Conservation (phyloP, 208 protist genomes). For the Leishmania tarentolae region DNA sequence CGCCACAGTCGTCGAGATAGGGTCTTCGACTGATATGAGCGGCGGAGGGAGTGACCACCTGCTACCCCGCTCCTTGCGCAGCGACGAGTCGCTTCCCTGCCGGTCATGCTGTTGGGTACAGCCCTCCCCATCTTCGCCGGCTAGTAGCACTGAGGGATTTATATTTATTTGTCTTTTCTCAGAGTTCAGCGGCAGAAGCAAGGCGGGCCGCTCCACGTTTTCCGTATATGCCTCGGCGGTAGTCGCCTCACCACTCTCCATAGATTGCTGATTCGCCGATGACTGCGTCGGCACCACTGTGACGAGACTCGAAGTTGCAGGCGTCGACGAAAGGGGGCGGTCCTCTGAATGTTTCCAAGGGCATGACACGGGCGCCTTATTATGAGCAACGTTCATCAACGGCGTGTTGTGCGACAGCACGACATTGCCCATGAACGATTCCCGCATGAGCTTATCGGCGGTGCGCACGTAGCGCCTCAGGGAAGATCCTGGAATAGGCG, state of each 20-base stretch:
- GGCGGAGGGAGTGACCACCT: background rate
- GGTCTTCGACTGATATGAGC: background rate
- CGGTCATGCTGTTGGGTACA: background rate
- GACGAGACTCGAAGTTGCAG: conserved; percentile 13
- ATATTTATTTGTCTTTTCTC: background rate
- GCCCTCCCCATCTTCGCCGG: background rate
- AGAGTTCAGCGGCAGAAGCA: background rate
- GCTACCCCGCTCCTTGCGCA: background rate
- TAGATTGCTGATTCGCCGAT: background rate
- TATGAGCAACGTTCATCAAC: background rate
- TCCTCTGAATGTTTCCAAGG: background rate
- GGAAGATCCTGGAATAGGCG: conserved; percentile 26
- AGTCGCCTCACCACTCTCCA: background rate
- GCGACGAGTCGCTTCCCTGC: background rate
- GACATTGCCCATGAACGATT: conserved; percentile 30
- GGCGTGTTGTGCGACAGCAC: conserved; percentile 28
- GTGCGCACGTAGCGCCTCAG: conserved; percentile 37
- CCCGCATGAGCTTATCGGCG: conserved; percentile 33
- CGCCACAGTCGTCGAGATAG: background rate
- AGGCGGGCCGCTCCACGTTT: background rate
- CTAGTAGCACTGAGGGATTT: background rate
- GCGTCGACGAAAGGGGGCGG: conserved; percentile 9
- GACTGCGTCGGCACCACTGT: conserved; percentile 9
- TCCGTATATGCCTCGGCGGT: background rate
- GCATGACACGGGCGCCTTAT: background rate